Evolutionary conservation across 768 basidiomycete species (phyloP).

Genomic region (Phylloporus scabripes): DNA sequence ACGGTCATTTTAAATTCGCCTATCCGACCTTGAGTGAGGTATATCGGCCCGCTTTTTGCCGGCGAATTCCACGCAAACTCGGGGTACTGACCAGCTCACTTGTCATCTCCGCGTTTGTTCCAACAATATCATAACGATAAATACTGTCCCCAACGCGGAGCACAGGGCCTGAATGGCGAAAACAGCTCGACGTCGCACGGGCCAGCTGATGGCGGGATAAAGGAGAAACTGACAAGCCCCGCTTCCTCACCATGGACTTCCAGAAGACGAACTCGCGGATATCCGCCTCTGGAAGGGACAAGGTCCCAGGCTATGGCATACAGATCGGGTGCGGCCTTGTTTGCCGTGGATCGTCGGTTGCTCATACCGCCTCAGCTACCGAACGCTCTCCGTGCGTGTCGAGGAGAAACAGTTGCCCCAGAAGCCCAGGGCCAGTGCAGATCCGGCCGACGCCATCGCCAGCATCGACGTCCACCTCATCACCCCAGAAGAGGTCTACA

Average conservation of each 20-base stretch:
- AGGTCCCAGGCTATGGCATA: conserved; percentile 25
- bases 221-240: neutral
- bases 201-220: neutral
- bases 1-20: neutral
- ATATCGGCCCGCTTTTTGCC: too few relatives aligned
- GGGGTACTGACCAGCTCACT: too few relatives aligned
- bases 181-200: conserved; percentile 7
- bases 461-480: conserved; percentile 47
- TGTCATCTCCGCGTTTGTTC: neutral
- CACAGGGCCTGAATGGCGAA: conserved; percentile 16
- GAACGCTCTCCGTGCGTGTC: conserved; percentile 45
- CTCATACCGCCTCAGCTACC: conserved; percentile 24
- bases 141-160: too few relatives aligned
- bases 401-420: conserved; percentile 24
- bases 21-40: neutral
- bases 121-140: neutral
- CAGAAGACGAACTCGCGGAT: conserved; percentile 16
- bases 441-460: conserved; percentile 37
- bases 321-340: conserved; percentile 23
- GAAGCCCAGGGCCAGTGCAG: conserved; percentile 18
- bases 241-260: conserved; percentile 10
- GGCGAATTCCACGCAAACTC: too few relatives aligned
- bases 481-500: conserved; percentile 36
- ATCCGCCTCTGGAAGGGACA: conserved; percentile 12
- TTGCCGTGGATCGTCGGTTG: neutral